These are phyloP conservation scores for Pythium apleroticum DNA, from an alignment of 352 stramenopile species.

Conservation along the genomic window DNA sequence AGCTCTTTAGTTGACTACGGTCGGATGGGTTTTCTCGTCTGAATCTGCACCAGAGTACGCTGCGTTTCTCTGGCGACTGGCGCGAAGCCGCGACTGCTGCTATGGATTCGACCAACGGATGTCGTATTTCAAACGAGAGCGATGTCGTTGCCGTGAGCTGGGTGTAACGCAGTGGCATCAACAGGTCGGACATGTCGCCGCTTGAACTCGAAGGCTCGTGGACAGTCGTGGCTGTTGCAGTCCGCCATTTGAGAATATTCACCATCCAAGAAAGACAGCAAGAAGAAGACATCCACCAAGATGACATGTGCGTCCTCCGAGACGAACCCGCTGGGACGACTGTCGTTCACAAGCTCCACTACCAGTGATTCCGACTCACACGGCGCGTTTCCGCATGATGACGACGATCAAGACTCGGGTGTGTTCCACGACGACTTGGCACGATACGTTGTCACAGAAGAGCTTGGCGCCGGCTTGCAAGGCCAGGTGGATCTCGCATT, in stretches of 20 bases:
- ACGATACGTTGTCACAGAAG: conserved; percentile 44
- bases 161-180: neutral
- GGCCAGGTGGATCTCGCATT: conserved; percentile 58
- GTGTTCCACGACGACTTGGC: conserved; percentile 7
- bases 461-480: conserved; percentile 59
- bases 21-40: neutral
- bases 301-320: neutral
- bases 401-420: conserved; percentile 7
- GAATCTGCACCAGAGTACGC: neutral
- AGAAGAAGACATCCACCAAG: neutral
- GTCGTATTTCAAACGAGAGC: neutral
- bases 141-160: conserved; percentile 1
- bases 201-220: neutral
- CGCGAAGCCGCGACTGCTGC: neutral
- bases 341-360: neutral
- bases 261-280: conserved; percentile 1
- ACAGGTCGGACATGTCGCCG: conserved; percentile 4
- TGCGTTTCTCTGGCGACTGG: conserved; percentile 3
- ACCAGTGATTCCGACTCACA: neutral
- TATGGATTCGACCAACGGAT: neutral
- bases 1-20: neutral
- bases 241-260: neutral
- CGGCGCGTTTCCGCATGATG: neutral
- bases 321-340: neutral
- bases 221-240: neutral